Evolutionary conservation across 495 filamentous ascomycete genomes (phyloP).

Genomic region (Ramalina intermedia): DNA sequence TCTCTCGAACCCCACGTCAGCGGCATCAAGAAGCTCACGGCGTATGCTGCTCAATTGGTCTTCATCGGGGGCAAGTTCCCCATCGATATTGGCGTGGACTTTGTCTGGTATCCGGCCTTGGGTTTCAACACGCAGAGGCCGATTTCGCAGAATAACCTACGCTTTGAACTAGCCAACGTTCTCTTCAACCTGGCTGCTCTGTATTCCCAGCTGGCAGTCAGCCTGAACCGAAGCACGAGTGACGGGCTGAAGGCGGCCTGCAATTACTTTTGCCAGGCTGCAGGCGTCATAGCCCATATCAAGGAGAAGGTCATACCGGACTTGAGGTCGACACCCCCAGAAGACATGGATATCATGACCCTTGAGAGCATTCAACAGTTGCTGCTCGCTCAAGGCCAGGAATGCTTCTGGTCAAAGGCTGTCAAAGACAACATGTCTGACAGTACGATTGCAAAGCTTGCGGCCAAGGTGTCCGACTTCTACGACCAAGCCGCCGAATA

Average conservation of each 20-base stretch:
- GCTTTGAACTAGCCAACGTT: conserved; percentile 88
- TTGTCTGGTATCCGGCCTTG: conserved; percentile 86
- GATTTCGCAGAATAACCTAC: conserved; percentile 79
- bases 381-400: conserved; percentile 81
- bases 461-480: conserved; percentile 82
- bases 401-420: conserved; percentile 97
- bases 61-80: conserved; percentile 95
- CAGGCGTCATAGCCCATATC: conserved; percentile 70
- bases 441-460: conserved; percentile 76
- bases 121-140: conserved; percentile 77
- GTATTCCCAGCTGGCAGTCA: conserved; percentile 81
- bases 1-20: conserved; percentile 81
- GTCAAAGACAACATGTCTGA: conserved; percentile 91
- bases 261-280: conserved; percentile 81
- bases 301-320: conserved; percentile 71
- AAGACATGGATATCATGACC: conserved; percentile 89
- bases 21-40: conserved; percentile 72
- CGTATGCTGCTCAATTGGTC: conserved; percentile 82
- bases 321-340: conserved; percentile 69
- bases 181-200: conserved; percentile 85
- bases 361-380: conserved; percentile 72
- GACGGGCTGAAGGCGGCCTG: conserved; percentile 82
- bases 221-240: conserved; percentile 60
- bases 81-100: conserved; percentile 90
- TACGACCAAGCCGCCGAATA: conserved; percentile 75